Percentiles rank a stretch among this genome's conserved stretches.
These are phyloP conservation scores for Cutaneotrichosporon sp. DNA, from an alignment of 1,284 basidiomycete species.

Conservation along the genomic window DNA sequence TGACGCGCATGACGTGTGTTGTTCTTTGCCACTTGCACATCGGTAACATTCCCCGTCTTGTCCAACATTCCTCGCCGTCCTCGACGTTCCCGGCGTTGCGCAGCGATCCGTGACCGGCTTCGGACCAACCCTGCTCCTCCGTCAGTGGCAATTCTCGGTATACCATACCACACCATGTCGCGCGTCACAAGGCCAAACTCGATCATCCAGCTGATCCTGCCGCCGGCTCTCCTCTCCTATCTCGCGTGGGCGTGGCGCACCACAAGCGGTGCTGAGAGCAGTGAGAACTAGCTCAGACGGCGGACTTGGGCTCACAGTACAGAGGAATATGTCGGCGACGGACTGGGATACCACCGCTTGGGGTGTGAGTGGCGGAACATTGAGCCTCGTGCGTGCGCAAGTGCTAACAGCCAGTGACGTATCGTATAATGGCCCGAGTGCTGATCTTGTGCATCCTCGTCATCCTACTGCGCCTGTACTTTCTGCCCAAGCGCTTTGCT, in stretches of 20 bases:
- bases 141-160: too few species aligned
- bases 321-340: background rate
- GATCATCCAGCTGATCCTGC: slow-evolving; percentile 30
- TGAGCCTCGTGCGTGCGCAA: background rate
- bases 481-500: slow-evolving; percentile 32
- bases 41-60: too few species aligned
- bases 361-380: background rate
- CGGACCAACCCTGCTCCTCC: too few species aligned
- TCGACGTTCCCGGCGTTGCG: too few species aligned
- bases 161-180: too few species aligned
- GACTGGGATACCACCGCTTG: background rate
- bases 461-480: slow-evolving; percentile 35
- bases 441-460: slow-evolving; percentile 20
- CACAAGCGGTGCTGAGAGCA: slow-evolving; percentile 21
- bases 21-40: too few species aligned
- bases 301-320: too few species aligned
- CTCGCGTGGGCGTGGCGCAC: slow-evolving; percentile 27
- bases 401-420: background rate
- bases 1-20: too few species aligned
- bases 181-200: background rate
- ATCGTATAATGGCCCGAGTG: background rate
- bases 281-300: too few species aligned
- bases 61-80: too few species aligned
- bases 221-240: slow-evolving; percentile 36
- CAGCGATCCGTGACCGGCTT: too few species aligned